These are phyloP conservation scores for Solanum phureja DNA, from an alignment of 257 asterid species.

Conservation along the genomic window DNA sequence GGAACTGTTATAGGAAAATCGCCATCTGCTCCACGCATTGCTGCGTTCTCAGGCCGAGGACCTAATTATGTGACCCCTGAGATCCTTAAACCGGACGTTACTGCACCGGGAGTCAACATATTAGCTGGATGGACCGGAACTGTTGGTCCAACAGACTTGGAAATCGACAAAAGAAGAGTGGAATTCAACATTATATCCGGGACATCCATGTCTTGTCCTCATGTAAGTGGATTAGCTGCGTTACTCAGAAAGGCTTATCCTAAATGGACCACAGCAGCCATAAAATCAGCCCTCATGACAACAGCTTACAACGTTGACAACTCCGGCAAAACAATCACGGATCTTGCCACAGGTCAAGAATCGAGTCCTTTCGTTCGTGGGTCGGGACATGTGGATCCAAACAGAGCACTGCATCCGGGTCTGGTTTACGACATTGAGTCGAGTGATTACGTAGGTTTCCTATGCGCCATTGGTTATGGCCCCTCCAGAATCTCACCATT, in stretches of 20 bases:
- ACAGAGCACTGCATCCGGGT: constrained; percentile 56
- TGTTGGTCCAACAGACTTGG: constrained; percentile 21
- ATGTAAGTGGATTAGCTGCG: constrained; percentile 53
- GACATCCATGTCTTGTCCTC: constrained; percentile 86
- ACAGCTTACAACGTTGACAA: constrained; percentile 29
- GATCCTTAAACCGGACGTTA: constrained; percentile 70
- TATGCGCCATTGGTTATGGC: constrained; percentile 58
- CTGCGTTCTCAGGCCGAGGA: constrained; percentile 84
- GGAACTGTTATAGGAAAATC: constrained; percentile 66
- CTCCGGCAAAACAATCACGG: not conserved
- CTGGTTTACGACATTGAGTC: constrained; percentile 39
- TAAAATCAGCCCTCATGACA: constrained; percentile 63
- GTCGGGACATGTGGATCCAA: constrained; percentile 58
- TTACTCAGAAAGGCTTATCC: constrained; percentile 54
- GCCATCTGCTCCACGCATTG: constrained; percentile 79
- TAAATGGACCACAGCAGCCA: constrained; percentile 61
- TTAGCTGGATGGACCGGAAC: constrained; percentile 58
- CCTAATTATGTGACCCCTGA: constrained; percentile 72
- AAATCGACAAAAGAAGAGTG: constrained; percentile 18
- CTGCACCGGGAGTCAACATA: constrained; percentile 60
- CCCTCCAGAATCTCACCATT: constrained; percentile 36
- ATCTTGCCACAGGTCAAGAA: not conserved
- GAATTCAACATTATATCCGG: constrained; percentile 42
- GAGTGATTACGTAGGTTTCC: constrained; percentile 28
- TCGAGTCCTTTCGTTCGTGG: constrained; percentile 46